Evolutionary conservation across 1,139 yeast genomes (phyloP).

Genomic region (Sugiyamaella grinbergsii): DNA sequence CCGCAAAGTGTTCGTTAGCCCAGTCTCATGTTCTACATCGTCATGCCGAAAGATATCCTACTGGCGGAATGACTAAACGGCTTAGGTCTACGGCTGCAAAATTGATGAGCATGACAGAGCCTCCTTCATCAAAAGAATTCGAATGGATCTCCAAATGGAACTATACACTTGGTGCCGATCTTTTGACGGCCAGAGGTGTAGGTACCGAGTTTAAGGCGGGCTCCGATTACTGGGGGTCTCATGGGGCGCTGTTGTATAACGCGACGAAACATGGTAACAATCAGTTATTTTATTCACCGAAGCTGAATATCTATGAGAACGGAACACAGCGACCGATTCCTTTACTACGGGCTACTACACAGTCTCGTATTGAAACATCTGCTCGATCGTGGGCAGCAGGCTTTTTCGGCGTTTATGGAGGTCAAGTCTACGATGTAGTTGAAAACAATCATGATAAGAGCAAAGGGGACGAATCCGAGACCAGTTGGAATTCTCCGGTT

Average conservation of each 20-base stretch:
- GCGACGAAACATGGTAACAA: conserved; percentile 34
- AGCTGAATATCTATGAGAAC: conserved; percentile 38
- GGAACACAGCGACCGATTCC: conserved; percentile 42
- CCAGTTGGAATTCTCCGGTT: conserved; percentile 18
- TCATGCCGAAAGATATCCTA: conserved; percentile 48
- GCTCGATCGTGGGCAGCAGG: conserved; percentile 51
- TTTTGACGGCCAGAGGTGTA: conserved; percentile 45
- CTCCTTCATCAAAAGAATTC: conserved; percentile 32
- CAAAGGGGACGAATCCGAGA: not conserved
- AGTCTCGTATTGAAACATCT: conserved; percentile 46
- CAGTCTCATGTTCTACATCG: conserved; percentile 49
- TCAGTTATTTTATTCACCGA: conserved; percentile 31
- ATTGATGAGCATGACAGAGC: conserved; percentile 36
- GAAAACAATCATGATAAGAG: conserved; percentile 25
- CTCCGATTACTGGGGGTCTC: conserved; percentile 46
- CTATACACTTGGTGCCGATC: conserved; percentile 41
- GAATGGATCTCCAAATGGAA: conserved; percentile 44
- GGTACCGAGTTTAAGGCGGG: conserved; percentile 47
- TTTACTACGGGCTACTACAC: conserved; percentile 46
- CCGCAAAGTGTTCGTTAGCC: conserved; percentile 32
- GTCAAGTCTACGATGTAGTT: conserved; percentile 36
- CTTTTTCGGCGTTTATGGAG: conserved; percentile 46
- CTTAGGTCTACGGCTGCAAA: conserved; percentile 39
- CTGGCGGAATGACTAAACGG: conserved; percentile 37
- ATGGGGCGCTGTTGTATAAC: conserved; percentile 44